phyloP scores from a whole-genome alignment of 2,329 filamentous ascomycete species.

The Emergomyces orientalis region DNA sequence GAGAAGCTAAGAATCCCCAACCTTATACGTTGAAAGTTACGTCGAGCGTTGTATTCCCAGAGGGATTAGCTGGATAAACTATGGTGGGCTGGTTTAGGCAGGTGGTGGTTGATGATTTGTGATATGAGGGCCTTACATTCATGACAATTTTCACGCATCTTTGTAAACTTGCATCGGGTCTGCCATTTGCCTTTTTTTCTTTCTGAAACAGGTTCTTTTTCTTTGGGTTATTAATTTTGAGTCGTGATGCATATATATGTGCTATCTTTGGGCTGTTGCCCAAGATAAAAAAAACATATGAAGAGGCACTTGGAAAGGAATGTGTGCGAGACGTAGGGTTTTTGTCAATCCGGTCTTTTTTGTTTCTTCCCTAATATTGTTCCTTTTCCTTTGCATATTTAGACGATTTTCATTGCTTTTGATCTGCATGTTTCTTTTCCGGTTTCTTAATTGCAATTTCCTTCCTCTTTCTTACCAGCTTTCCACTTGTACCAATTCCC shows the following conservation, averaged over 20 bases:
- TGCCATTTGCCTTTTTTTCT: conserved; percentile 3
- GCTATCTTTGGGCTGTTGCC: background rate
- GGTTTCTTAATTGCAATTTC: conserved; percentile 17
- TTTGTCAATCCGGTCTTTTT: background rate
- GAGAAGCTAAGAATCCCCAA: conserved; percentile 15
- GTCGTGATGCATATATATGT: background rate
- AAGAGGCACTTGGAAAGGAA: conserved; percentile 1
- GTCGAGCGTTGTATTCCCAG: background rate
- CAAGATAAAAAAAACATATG: conserved; percentile 4
- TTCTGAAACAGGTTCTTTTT: background rate
- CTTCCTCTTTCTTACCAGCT: background rate
- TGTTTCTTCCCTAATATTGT: conserved; percentile 1
- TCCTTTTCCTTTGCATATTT: conserved; percentile 3
- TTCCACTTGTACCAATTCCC: background rate
- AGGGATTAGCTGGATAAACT: background rate
- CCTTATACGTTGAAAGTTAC: conserved; percentile 11
- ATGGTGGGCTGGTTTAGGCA: background rate
- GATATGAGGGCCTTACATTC: background rate
- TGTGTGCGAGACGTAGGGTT: background rate
- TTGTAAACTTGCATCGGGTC: conserved; percentile 6
- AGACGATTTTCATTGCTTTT: conserved; percentile 9
- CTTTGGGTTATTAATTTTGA: background rate
- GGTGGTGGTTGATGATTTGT: background rate
- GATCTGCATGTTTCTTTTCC: background rate
- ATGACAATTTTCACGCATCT: background rate